Evolutionary conservation across 129 eudicot species (phyloP), one percentile per base, ranked within the genome.

Genomic region (Flaveria trinervia): DNA sequence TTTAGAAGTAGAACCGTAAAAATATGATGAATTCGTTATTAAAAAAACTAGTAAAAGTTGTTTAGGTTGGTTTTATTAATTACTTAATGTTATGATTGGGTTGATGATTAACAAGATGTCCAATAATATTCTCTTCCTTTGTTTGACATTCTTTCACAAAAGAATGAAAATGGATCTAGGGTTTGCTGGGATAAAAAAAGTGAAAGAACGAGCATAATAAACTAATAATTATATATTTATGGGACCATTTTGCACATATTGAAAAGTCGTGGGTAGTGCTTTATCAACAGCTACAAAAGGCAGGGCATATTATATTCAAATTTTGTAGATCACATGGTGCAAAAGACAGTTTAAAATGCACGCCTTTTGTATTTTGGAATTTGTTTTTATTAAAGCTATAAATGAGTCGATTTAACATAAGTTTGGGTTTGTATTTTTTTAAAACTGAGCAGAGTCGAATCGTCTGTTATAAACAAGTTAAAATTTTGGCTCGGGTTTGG

Each of bases 211-310:
- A 71, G 55, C 65, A 71, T 61, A 44, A 44, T 44, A 7, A 44
- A 44, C 2, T 44, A 44, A 44, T 44, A 44, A 9, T 44, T 30
- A 50, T 28, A 43, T 67, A 64, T 54, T 46, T 43, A 11, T 16
- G 70, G 81, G 88, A 89, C 90, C 88, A 85, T 87, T 76, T 67
- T 77, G 82, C 74, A 83, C 74, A 77, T 77, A 48, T 77, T 44
- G 77, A 74, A 88, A 88, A 80, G 84, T 70, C 77, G 84, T 73
- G 83, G 59, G 59, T 65, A 77, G 79, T 67, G 87, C 92, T 85
- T 87, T 90, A 81, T 87, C 84, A 85, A 82, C 88, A 74, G 82
- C 80, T 79, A 79, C 84, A 67, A 87, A 87, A 87, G 85, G 73
- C 36, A 80, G 72, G 65, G 65, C 77, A 71, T 36, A 57, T 67